Percentiles rank a stretch among this genome's conserved stretches.
phyloP scores from a whole-genome alignment of 441 rosid species.

The Euphorbia schlechtendalii region DNA sequence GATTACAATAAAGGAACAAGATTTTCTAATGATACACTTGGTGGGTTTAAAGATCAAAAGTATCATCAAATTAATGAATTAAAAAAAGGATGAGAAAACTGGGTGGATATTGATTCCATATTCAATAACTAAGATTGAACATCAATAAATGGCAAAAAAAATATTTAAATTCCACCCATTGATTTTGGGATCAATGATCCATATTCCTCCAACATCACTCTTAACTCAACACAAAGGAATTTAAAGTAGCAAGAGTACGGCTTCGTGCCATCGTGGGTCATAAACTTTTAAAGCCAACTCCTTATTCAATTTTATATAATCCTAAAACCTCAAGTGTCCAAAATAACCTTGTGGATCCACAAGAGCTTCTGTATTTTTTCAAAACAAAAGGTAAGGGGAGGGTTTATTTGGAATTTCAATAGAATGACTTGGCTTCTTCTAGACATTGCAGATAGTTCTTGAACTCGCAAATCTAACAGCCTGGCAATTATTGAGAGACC shows the following conservation, averaged over 20 bases:
- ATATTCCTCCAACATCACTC: too few species aligned
- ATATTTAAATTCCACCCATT: too few species aligned
- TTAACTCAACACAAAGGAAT: too few species aligned
- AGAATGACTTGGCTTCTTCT: conserved; percentile 14
- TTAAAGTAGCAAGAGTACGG: neutral
- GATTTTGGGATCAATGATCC: too few species aligned
- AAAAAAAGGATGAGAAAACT: too few species aligned
- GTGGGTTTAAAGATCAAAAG: conserved; percentile 8
- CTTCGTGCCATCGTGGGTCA: neutral
- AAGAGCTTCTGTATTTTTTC: neutral
- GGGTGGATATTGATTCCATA: too few species aligned
- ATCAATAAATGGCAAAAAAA: too few species aligned
- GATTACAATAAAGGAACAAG: neutral
- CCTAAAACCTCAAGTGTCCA: conserved; percentile 1
- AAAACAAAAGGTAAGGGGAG: neutral
- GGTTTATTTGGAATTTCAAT: neutral
- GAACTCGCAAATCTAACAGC: conserved; percentile 10
- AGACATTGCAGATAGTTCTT: conserved; percentile 1
- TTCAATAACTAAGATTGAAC: too few species aligned
- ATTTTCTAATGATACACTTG: neutral
- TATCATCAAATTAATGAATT: conserved; percentile 5
- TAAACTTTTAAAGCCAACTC: too few species aligned
- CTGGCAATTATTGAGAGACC: conserved; percentile 17
- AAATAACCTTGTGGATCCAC: conserved; percentile 12
- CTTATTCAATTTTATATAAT: too few species aligned